Percentiles rank a stretch among this genome's conserved stretches.
phyloP scores from a whole-genome alignment of 2,329 filamentous ascomycete species.

The Calonectria fujianensis region DNA sequence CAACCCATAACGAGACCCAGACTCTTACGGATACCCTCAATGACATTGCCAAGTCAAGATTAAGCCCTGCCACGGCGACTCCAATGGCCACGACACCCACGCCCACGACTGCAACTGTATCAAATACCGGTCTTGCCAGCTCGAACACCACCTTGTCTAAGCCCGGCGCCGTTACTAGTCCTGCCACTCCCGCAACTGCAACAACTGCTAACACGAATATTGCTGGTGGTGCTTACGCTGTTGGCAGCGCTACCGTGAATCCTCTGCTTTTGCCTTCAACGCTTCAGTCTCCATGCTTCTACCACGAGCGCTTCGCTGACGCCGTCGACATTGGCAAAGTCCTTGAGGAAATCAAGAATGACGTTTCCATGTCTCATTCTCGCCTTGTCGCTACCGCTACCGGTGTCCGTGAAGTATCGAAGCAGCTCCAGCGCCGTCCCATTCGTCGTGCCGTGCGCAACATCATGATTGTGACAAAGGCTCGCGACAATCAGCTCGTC shows the following conservation, averaged over 20 bases:
- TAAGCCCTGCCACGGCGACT: slow-evolving; percentile 53
- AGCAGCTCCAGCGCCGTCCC: slow-evolving; percentile 93
- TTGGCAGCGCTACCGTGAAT: slow-evolving; percentile 35
- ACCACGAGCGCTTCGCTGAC: slow-evolving; percentile 97
- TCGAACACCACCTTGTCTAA: slow-evolving; percentile 37
- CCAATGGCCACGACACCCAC: slow-evolving; percentile 43
- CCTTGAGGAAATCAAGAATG: slow-evolving; percentile 92
- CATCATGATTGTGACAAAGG: slow-evolving; percentile 99
- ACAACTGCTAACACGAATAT: not conserved
- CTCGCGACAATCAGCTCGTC: slow-evolving; percentile 94
- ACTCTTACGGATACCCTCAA: slow-evolving; percentile 78
- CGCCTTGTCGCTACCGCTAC: slow-evolving; percentile 96
- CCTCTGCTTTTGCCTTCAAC: slow-evolving; percentile 60
- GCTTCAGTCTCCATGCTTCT: slow-evolving; percentile 95
- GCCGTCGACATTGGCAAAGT: slow-evolving; percentile 96
- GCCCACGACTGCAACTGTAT: slow-evolving; percentile 48
- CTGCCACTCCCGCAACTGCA: slow-evolving; percentile 26
- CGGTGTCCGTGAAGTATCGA: slow-evolving; percentile 94
- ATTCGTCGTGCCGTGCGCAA: slow-evolving; percentile 94
- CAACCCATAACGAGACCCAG: slow-evolving; percentile 61
- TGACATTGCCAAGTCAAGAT: slow-evolving; percentile 68
- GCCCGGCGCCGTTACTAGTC: slow-evolving; percentile 2
- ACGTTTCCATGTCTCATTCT: slow-evolving; percentile 94
- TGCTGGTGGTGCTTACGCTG: slow-evolving; percentile 24
- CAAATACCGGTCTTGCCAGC: slow-evolving; percentile 35